Percentiles rank a stretch among this genome's conserved stretches.
These are phyloP conservation scores for Stephania yunnanensis DNA, from an alignment of 164 flowering plant genomes.

Conservation along the genomic window DNA sequence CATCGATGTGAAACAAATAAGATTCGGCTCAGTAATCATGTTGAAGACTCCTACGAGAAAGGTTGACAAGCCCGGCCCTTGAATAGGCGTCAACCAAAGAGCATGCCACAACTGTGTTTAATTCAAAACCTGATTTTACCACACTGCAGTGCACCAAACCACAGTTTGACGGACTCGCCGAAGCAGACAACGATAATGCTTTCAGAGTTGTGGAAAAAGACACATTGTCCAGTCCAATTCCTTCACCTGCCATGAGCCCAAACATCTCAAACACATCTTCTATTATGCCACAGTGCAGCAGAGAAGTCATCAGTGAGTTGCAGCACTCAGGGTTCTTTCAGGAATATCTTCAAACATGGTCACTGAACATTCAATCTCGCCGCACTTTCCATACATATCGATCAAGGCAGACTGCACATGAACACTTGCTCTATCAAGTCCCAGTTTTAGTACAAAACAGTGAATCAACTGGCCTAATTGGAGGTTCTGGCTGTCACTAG, in stretches of 20 bases:
- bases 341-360: constrained; percentile 32
- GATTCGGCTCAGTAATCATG: constrained; percentile 35
- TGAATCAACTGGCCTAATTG: constrained; percentile 54
- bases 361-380: constrained; percentile 42
- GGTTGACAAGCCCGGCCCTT: constrained; percentile 44
- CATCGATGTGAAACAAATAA: constrained; percentile 56
- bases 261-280: constrained; percentile 58
- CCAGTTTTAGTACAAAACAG: constrained; percentile 42
- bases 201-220: constrained; percentile 54
- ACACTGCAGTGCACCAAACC: constrained; percentile 45
- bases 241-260: constrained; percentile 56
- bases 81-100: constrained; percentile 69
- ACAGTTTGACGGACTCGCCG: constrained; percentile 27
- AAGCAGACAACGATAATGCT: constrained; percentile 39
- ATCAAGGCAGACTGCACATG: constrained; percentile 64
- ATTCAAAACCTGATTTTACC: constrained; percentile 48
- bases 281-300: constrained; percentile 36
- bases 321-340: constrained; percentile 42
- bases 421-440: constrained; percentile 37
- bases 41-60: constrained; percentile 39
- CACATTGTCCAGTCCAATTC: constrained; percentile 50
- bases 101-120: constrained; percentile 41
- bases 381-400: constrained; percentile 75
- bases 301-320: constrained; percentile 62
- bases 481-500: constrained; percentile 29